phyloP scores from a whole-genome alignment of 768 basidiomycete genomes.

The Lentinula detonsa region DNA sequence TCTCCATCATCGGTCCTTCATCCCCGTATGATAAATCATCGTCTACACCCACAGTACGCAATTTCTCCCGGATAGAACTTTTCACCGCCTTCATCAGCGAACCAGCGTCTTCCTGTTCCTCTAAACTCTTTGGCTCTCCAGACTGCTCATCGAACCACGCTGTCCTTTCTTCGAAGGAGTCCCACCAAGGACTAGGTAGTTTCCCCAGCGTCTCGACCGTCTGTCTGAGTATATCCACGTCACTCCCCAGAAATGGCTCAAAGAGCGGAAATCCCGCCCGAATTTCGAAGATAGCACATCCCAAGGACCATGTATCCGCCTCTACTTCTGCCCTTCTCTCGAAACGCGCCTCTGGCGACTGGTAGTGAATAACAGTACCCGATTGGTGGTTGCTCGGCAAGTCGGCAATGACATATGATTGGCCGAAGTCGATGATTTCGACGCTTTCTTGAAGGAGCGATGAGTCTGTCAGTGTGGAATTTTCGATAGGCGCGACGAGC shows the following conservation, averaged over 20 bases:
- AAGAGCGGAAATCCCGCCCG: constrained; percentile 24
- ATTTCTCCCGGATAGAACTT: constrained; percentile 21
- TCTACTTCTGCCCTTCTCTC: background rate
- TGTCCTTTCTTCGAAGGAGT: constrained; percentile 19
- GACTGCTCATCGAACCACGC: constrained; percentile 33
- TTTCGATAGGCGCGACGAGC: background rate
- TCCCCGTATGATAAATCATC: constrained; percentile 17
- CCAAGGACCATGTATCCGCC: constrained; percentile 9
- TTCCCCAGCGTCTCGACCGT: constrained; percentile 30
- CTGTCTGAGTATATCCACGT: constrained; percentile 24
- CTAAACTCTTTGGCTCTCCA: constrained; percentile 14
- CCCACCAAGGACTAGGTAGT: constrained; percentile 38
- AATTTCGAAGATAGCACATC: constrained; percentile 7
- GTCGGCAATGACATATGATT: constrained; percentile 13
- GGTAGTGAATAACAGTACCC: constrained; percentile 13
- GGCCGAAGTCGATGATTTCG: constrained; percentile 20
- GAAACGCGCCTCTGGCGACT: background rate
- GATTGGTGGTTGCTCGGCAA: constrained; percentile 16
- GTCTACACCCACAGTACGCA: constrained; percentile 21
- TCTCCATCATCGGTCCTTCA: constrained; percentile 26
- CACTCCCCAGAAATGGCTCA: constrained; percentile 26
- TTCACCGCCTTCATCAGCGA: constrained; percentile 7
- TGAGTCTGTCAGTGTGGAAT: constrained; percentile 1
- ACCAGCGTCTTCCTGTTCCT: no score
- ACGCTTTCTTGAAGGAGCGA: constrained; percentile 17